Conservation (phyloP, 306 rosid genomes). For the Psophocarpus tetragonolobus region DNA sequence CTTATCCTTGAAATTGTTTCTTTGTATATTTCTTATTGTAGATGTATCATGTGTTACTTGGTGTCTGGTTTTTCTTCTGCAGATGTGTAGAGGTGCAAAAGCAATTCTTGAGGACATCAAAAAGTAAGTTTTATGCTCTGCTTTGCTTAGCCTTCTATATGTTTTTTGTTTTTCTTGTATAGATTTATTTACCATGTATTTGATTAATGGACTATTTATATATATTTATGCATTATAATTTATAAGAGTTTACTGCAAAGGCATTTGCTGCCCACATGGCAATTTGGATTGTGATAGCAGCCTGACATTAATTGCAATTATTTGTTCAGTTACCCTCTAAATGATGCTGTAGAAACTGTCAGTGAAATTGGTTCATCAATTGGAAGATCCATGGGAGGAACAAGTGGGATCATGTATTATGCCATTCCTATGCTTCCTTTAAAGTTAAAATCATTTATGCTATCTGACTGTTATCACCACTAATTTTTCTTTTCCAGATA, state of each 20-base stretch:
- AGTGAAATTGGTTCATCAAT: slow-evolving; percentile 81
- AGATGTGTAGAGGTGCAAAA: slow-evolving; percentile 91
- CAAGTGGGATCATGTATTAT: slow-evolving; percentile 87
- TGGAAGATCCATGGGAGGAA: slow-evolving; percentile 92
- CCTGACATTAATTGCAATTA: slow-evolving; percentile 37
- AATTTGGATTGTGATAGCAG: slow-evolving; percentile 29
- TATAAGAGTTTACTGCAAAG: neutral
- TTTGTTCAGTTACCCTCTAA: slow-evolving; percentile 80
- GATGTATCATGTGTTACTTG: slow-evolving; percentile 30
- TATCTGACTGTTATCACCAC: slow-evolving; percentile 4
- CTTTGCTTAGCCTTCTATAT: slow-evolving; percentile 17
- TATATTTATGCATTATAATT: neutral
- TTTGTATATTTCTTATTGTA: slow-evolving; percentile 13
- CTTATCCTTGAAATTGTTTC: slow-evolving; percentile 19
- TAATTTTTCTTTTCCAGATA: slow-evolving; percentile 48
- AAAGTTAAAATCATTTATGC: slow-evolving; percentile 22
- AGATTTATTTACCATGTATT: neutral
- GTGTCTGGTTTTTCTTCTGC: slow-evolving; percentile 39
- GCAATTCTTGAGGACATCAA: slow-evolving; percentile 79
- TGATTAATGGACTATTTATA: neutral
- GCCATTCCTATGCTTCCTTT: slow-evolving; percentile 32
- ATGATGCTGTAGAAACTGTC: slow-evolving; percentile 87
- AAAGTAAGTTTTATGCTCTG: slow-evolving; percentile 52
- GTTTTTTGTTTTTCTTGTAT: slow-evolving; percentile 20
- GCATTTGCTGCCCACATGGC: slow-evolving; percentile 24